phyloP scores from a whole-genome alignment of 768 basidiomycete genomes.

The Kwoniella mangroviensis region DNA sequence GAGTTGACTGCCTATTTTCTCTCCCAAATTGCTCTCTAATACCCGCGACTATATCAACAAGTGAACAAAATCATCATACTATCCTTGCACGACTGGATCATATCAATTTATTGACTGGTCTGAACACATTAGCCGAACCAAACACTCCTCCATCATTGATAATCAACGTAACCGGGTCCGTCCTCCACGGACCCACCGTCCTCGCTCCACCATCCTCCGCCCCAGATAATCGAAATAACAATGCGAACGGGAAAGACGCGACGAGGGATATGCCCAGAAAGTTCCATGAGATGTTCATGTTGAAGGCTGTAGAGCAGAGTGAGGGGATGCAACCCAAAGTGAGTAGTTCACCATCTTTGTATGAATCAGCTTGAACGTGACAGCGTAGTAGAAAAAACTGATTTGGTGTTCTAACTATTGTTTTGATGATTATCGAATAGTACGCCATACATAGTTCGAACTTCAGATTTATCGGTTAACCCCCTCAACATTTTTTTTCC shows the following conservation, averaged over 20 bases:
- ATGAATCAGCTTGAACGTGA: too few species aligned
- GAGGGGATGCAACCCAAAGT: slow-evolving; percentile 53
- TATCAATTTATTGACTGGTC: not conserved
- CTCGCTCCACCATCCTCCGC: slow-evolving; percentile 23
- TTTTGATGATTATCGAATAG: slow-evolving; percentile 26
- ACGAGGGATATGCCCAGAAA: slow-evolving; percentile 45
- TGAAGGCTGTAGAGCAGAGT: slow-evolving; percentile 43
- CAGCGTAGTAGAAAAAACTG: not conserved
- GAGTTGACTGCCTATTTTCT: slow-evolving; percentile 7
- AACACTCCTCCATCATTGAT: slow-evolving; percentile 43
- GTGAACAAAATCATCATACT: too few species aligned
- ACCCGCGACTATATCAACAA: not conserved
- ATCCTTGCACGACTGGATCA: not conserved
- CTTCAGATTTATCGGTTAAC: slow-evolving; percentile 49
- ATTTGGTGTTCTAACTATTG: not conserved
- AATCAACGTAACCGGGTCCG: slow-evolving; percentile 50
- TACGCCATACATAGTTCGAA: slow-evolving; percentile 50
- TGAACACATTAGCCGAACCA: slow-evolving; percentile 24
- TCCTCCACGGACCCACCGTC: slow-evolving; percentile 47
- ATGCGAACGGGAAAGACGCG: slow-evolving; percentile 17
- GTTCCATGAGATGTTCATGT: slow-evolving; percentile 53
- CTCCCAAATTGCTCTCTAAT: not conserved
- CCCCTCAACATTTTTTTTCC: not conserved
- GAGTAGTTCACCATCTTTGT: slow-evolving; percentile 1
- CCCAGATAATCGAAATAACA: slow-evolving; percentile 15